A percentile compares a stretch with the other conserved stretches of the same genome.
Conservation (phyloP, 2,329 filamentous ascomycete species). For the Elsinoe batatas region DNA sequence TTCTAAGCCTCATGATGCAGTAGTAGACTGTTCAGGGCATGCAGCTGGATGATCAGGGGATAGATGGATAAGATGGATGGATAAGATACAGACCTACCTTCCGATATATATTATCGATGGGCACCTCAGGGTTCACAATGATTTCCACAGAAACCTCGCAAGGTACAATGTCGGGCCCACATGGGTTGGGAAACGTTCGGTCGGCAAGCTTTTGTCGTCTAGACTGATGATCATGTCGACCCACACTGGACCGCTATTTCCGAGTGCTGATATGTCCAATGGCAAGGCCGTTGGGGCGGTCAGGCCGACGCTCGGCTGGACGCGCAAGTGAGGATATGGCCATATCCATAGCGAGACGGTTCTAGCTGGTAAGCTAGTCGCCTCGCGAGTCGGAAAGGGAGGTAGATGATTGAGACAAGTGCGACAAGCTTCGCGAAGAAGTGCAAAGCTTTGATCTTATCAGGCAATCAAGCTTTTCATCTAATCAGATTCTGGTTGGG, state of each 20-base stretch:
- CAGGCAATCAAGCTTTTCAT: neutral
- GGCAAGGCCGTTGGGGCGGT: neutral
- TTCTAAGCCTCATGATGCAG: conserved; percentile 13
- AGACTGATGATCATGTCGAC: neutral
- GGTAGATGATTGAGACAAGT: neutral
- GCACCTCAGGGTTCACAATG: neutral
- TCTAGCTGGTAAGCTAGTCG: conserved; percentile 5
- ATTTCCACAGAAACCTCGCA: neutral
- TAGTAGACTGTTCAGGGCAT: no score
- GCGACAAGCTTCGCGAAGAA: conserved; percentile 5
- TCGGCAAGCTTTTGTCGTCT: neutral
- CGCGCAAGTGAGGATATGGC: neutral
- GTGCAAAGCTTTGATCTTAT: conserved; percentile 6
- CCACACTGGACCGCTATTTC: conserved; percentile 2
- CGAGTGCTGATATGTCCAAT: neutral
- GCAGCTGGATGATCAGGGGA: no score
- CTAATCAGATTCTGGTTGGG: neutral
- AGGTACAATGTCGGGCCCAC: neutral
- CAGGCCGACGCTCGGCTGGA: neutral
- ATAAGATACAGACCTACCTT: neutral
- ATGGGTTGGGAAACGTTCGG: neutral
- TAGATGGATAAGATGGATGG: conserved; percentile 8
- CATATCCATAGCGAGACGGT: neutral
- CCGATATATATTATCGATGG: neutral
- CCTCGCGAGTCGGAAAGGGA: neutral